These are phyloP conservation scores for Saturnispora ahearnii DNA, from an alignment of 805 yeast genomes.

Conservation along the genomic window DNA sequence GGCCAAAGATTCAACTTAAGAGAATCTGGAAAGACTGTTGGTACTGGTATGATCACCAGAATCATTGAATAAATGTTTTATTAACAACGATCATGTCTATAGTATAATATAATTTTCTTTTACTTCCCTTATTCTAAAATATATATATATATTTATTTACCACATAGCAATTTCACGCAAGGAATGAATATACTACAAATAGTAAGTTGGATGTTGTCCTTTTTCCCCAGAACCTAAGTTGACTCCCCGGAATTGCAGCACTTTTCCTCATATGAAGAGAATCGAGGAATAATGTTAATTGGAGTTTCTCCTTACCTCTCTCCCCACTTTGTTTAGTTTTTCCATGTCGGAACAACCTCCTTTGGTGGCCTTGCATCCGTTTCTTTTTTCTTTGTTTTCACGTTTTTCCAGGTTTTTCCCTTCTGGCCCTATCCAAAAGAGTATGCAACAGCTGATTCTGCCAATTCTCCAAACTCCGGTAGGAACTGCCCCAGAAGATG, in stretches of 20 bases:
- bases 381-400: background rate
- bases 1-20: conserved; percentile 99
- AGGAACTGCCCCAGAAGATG: too few relatives aligned
- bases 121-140: too few relatives aligned
- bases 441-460: too few relatives aligned
- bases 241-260: too few relatives aligned
- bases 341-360: background rate
- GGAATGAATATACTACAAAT: too few relatives aligned
- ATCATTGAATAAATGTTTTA: conserved; percentile 20
- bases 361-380: background rate
- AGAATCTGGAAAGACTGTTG: conserved; percentile 99
- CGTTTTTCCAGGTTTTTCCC: background rate
- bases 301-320: background rate
- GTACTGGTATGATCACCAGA: conserved; percentile 95
- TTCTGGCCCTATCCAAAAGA: background rate
- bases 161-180: too few relatives aligned
- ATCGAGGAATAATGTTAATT: background rate
- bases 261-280: too few relatives aligned
- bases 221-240: too few relatives aligned
- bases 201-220: too few relatives aligned
- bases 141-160: background rate
- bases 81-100: conserved; percentile 9
- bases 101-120: conserved; percentile 4
- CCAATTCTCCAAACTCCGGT: too few relatives aligned
- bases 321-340: background rate